Base-by-base conservation (phyloP, 1,284 basidiomycete species). In the Papiliotrema flavescens region DNA sequence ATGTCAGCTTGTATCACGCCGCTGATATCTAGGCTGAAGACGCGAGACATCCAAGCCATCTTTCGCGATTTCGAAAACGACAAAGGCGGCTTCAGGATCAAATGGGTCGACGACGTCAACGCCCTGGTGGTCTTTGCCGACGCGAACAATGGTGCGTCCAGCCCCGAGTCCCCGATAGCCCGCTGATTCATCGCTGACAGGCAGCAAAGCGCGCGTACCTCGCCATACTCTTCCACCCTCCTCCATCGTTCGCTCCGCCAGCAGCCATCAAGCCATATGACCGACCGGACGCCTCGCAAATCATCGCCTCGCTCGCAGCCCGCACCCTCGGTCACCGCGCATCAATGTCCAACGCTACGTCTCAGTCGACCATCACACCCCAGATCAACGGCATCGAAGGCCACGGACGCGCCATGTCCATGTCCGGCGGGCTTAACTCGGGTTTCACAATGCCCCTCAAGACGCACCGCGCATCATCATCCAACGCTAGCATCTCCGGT, bases 51-150 rank as follows among this genome's bases (percentile, higher is more conserved):
- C 50, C 92, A 97, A 71, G 76, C 82, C 50, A 87, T 92, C 40
- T 97, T 98, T 75, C 81, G 85, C 50, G 90, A 93, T 42, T 98
- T 89, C 84, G 93, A 97, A 67, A 83, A 80, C 57, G 81, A 86
- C 45, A 85, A 82, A 56, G 93, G 93, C 37, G 95, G 94, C 19
- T 97, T 96, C 81, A 91, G 93, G 81, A 96, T 99, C 77, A 98
- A 98, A 76, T 99, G 95, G 95, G 84, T 87, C 65, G 92, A 99
- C 76, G 95, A 99, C 76, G 93, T 90, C 45, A 94, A 89, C 70
- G 89, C 95, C 42, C 80, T 96, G 69, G 88, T 98, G 69, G 93
- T 99, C 60, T 99, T 99, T 74, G 84, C 85, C 41, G 81, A 83
- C 60, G 72, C 82, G 11, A 68, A 69, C 32, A 69, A 76, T 23